Base-by-base conservation (phyloP, 345 rosid species). In the Gossypium sturtianum region DNA sequence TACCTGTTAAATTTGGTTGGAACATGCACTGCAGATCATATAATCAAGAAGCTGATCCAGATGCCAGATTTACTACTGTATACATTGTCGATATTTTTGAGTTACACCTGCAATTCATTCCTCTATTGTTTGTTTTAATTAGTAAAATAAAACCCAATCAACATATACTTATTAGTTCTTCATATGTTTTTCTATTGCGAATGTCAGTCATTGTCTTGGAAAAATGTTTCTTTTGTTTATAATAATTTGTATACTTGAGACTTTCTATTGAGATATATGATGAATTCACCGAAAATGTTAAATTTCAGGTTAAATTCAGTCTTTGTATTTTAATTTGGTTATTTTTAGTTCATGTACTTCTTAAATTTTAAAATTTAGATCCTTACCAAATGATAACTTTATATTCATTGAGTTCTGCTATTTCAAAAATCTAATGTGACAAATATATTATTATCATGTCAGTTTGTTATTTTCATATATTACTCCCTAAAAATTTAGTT, bases 61-160 rank as follows among this genome's bases (percentile, higher is more conserved):
- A 3, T 49, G 72, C 72, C 9, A 27, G 9, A 12, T 63, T 34
- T 5, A 34, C 27, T 51, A 69, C 60, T 69, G 60, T 51, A 27
- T 51, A 69, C 59, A 51, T 27, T 69, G 59, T 69, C 72, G 1
- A 69, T 69, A 68, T 69, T 29, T 49, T 11, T 0, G 12, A 69
- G 60, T 27, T 51, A 25, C 72, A 16, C 45, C 22, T 69, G 60
- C 45, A 27, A 69, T 51, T 69, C 72, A 27, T 69, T 69, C 29
- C 13, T 0, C 22, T 44, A 68, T 29, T 68, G 43, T 66, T 66
- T 68, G 43, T 49, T 48, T 2, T 25, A 25, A 20, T 49, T 48
- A 23, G 25, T 68, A 48, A 67, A 22, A 10, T 66, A 66, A 25
- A 60, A 27, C 41, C 15, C 41, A 13, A 43, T 17, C 12, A 63